Conservation (phyloP, 805 yeast species). For the Candida ovalis region DNA sequence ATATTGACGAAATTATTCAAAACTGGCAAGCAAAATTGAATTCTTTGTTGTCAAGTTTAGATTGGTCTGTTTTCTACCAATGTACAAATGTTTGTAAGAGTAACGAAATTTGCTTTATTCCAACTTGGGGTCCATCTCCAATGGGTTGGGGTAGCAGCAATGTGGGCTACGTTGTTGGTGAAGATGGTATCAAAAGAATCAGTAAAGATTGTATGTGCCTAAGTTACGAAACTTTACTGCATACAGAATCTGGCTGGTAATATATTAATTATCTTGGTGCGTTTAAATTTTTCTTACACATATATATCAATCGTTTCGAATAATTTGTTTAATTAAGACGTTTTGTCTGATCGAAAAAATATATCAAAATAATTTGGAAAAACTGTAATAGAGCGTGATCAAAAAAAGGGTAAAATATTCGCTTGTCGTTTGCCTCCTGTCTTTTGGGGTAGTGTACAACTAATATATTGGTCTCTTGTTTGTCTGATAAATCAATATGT, state of each 20-base stretch:
- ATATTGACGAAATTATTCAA: constrained; percentile 16
- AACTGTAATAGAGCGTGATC: no score
- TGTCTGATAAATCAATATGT: no score
- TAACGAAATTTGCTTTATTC: constrained; percentile 52
- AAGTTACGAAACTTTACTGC: constrained; percentile 9
- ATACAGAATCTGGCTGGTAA: not conserved
- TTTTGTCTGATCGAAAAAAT: no score
- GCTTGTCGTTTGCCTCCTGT: no score
- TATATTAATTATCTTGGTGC: no score
- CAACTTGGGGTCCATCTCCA: constrained; percentile 61
- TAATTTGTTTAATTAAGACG: no score
- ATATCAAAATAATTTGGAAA: no score
- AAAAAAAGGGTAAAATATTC: no score
- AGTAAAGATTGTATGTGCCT: constrained; percentile 18
- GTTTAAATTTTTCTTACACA: no score
- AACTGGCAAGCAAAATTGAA: constrained; percentile 5
- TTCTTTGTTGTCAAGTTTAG: constrained; percentile 27
- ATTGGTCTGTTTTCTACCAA: constrained; percentile 41
- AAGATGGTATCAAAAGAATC: constrained; percentile 24
- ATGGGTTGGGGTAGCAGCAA: constrained; percentile 37
- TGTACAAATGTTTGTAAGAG: constrained; percentile 40
- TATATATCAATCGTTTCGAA: no score
- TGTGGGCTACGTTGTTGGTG: constrained; percentile 23
- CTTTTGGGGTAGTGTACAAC: no score
- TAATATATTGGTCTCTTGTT: no score